A percentile compares a stretch with the other conserved stretches of the same genome.
phyloP scores from a whole-genome alignment of 345 rosid species.

The Sisymbrium irio region DNA sequence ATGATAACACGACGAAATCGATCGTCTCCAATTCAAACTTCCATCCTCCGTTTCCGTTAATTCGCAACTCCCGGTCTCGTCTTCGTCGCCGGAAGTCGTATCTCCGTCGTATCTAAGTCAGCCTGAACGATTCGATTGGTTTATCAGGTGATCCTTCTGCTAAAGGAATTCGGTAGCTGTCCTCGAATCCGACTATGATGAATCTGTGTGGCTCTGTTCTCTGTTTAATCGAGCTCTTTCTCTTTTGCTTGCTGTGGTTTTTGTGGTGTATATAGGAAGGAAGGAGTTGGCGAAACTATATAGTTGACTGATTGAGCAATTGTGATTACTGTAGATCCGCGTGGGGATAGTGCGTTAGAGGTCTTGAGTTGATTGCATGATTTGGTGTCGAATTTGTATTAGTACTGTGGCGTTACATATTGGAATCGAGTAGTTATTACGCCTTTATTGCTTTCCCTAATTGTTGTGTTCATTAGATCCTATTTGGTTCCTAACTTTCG shows the following conservation, averaged over 20 bases:
- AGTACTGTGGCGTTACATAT: background rate
- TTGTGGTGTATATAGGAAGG: background rate
- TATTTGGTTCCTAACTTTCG: background rate
- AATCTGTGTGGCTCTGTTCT: background rate
- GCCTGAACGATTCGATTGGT: slow-evolving; percentile 2
- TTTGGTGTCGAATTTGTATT: background rate
- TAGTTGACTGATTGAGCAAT: slow-evolving; percentile 31
- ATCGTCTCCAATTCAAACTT: slow-evolving; percentile 14
- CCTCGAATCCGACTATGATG: background rate
- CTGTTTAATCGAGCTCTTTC: background rate
- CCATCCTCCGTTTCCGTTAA: slow-evolving; percentile 14
- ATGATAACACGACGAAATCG: slow-evolving; percentile 16
- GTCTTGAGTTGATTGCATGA: background rate
- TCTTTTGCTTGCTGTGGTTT: background rate
- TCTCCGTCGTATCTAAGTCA: slow-evolving; percentile 20
- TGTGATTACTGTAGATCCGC: slow-evolving; percentile 26
- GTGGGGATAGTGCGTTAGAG: no score
- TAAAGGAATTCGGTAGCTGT: background rate
- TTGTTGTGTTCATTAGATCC: slow-evolving; percentile 3
- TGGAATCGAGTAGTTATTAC: background rate
- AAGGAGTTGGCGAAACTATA: background rate
- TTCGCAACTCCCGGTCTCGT: no score
- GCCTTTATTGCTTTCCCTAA: background rate
- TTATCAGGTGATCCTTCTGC: slow-evolving; percentile 22
- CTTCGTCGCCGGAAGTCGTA: no score